Evolutionary conservation across 805 yeast species (phyloP), one percentile per base, ranked within the genome.

Genomic region (Pichia thaimueangensis): DNA sequence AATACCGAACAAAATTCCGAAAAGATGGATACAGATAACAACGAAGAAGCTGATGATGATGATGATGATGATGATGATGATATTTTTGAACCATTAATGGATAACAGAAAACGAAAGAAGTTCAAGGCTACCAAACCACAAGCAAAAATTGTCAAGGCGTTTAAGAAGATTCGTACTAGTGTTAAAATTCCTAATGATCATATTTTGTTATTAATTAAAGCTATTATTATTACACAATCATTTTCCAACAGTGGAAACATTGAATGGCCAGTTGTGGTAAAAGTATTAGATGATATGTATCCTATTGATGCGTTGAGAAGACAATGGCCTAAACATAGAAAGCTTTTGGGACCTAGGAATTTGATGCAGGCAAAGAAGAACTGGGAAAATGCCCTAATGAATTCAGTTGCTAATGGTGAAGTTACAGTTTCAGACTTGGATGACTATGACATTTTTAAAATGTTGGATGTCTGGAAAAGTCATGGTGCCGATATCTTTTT

Each of bases 261-360:
- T 30, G 80, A 78, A 45, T 88, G 94, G 83, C 71, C 69, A 0
- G 60, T 69, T 28, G 78, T 88, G 6, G 68, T 82, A 0, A 55
- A 53, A 0, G 57, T 76, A 6, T 73, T 84, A 36, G 68, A 63
- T 5, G 70, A 59, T 15, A 60, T 56, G 22, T 51, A 57, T 32
- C 58, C 67, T 0, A 63, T 73, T 2, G 74, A 69, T 8, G 64
- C 69, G 10, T 61, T 82, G 22, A 71, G 70, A 48, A 74, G 76
- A 39, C 79, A 75, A 45, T 89, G 96, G 96, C 76, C 82, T 2
- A 67, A 74, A 16, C 69, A 84, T 8, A 70, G 86, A 33, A 73
- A 76, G 30, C 41, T 47, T 8, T 75, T 81, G 30, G 93, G 93
- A 0, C 60, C 63, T 13, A 68, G 71, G 39, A 83, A 80, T 0